Evolutionary conservation across 23 red algal species (phyloP).

Genomic region (Gracilariopsis chorda): DNA sequence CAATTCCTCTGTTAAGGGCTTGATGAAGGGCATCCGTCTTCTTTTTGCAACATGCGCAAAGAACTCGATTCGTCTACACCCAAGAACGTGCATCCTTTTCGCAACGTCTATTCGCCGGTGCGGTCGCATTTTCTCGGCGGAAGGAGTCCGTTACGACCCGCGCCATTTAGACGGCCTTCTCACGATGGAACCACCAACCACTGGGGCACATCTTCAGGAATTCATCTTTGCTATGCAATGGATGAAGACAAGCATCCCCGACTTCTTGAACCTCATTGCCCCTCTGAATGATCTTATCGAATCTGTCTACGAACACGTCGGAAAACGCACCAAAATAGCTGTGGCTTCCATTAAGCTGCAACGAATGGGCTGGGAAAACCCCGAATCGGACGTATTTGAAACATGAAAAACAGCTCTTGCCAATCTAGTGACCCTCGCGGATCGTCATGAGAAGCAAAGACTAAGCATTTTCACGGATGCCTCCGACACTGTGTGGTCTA

Average conservation of each 20-base stretch:
- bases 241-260: background rate
- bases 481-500: too few species aligned
- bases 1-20: too few species aligned
- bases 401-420: too few species aligned
- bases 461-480: too few species aligned
- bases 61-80: too few species aligned
- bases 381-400: too few species aligned
- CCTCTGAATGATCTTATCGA: background rate
- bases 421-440: too few species aligned
- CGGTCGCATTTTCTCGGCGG: background rate
- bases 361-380: too few species aligned
- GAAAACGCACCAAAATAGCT: slow-evolving; percentile 4
- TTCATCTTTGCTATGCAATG: background rate
- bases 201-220: background rate
- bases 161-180: background rate
- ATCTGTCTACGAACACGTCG: background rate
- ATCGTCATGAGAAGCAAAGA: too few species aligned
- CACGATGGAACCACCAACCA: background rate
- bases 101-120: background rate
- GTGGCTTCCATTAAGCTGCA: too few species aligned
- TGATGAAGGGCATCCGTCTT: too few species aligned
- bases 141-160: slow-evolving; percentile 1
- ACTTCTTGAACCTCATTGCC: background rate
- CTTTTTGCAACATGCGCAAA: too few species aligned
- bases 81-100: background rate